Base-by-base conservation (phyloP, 208 protist species). In the Sergeia podlipaevii region DNA sequence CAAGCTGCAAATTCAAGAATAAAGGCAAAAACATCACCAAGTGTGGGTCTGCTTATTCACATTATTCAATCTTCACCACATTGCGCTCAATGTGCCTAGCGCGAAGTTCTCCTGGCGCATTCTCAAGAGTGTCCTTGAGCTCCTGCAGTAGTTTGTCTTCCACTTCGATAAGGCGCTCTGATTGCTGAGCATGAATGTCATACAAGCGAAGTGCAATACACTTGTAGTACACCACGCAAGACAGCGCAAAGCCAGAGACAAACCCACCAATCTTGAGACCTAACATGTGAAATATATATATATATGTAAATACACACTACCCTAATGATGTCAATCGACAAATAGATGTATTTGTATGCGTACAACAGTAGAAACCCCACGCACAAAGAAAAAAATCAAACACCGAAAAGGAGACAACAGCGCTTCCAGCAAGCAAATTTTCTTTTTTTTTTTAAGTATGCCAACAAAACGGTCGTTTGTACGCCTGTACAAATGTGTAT, bases 241-340 rank as follows among this genome's bases (percentile, higher is more conserved):
- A 77, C 3, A 65, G 18, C n/a, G 50, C 30, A 37, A 80, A 67
- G 1, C 81, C 81, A 10, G 77, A 49, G 26, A 70, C 45, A 39
- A 89, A 62, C 0, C 81, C 81, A 23, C 64, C 62, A 13, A 67
- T 17, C 65, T 79, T 79, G 5, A 89, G 46, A 6, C 63, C 33
- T 29, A 83, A 62, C 81, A 89, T 79, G 2, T 33, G 11, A 38
- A 15, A 47, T 26, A n/a, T n/a, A n/a, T 26, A 13, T 47, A 13
- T 26, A 21, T 18, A 47, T 10, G 10, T 13, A 11, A 13, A 8
- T 47, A 21, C 8, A 11, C 10, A 47, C n/a, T 26, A 8, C 45
- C 15, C 24, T 24, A 24, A 56, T 57, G 58, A 4, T n/a, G n/a
- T n/a, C n/a, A n/a, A n/a, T n/a, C n/a, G n/a, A n/a, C n/a, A n/a